Evolutionary conservation across 2,329 filamentous ascomycete genomes (phyloP), one percentile per base, ranked within the genome.

Genomic region (Hymenoscyphus infarciens): DNA sequence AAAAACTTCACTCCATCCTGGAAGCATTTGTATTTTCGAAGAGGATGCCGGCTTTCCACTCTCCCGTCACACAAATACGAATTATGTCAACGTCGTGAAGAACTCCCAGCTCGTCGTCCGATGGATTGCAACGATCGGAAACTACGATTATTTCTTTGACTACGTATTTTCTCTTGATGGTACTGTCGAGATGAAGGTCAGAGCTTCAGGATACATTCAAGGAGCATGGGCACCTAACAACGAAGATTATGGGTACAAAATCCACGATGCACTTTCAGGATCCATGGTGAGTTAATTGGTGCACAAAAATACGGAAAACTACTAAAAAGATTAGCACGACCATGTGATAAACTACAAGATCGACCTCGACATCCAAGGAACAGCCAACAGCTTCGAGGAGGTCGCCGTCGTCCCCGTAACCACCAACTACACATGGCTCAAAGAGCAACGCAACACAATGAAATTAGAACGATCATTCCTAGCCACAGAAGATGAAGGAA

Each of bases 11-110:
- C 79, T 76, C 0, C 80, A 83, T 60, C 72, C 75, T 1, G 78
- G 82, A 69, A 80, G 78, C 62, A 78, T 87, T 52, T 87, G 84
- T 67, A 63, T 85, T 31, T 85, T 85, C 63, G 83, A 86, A 69
- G 77, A 75, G 59, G 79, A 80, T 16, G 73, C 79, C 0, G 80
- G 80, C 52, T 80, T 78, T 66, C 78, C 82, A 1, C 77, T 85
- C 1, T 77, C 78, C 57, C 76, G 83, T 0, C 83, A 85, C 69
- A 77, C 74, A 16, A 75, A 77, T 0, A 63, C 65, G 16, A 72
- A 72, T 5, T 77, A 80, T 63, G 77, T 80, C 1, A 74, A 75
- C 1, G 77, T 77, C 1, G 80, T 79, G 15, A 81, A 81, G 69
- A 83, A 81, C 63, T 77, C 75, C 1, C 75, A 77, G 33, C 78